phyloP scores from a whole-genome alignment of 768 basidiomycete genomes.

The Russula sp. region DNA sequence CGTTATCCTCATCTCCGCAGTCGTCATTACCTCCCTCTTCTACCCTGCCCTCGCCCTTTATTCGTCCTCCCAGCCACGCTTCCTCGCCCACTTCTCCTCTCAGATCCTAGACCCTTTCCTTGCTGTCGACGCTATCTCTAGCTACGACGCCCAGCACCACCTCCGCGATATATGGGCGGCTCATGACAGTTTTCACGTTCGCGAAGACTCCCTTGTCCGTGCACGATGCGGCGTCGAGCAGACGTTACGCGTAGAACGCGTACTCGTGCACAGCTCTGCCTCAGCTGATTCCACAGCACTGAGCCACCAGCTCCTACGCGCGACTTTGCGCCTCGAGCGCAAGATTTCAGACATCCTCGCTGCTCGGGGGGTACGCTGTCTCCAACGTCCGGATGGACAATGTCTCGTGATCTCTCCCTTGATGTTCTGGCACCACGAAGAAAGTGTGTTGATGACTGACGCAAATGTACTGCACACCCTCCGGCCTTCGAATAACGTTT shows the following conservation, averaged over 20 bases:
- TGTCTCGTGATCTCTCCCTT: slow-evolving; percentile 73
- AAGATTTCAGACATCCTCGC: slow-evolving; percentile 43
- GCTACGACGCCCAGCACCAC: slow-evolving; percentile 52
- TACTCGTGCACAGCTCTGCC: slow-evolving; percentile 58
- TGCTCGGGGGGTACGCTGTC: slow-evolving; percentile 44
- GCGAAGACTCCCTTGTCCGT: slow-evolving; percentile 64
- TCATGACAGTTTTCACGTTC: slow-evolving; percentile 54
- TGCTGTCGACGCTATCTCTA: slow-evolving; percentile 46
- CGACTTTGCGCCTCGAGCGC: slow-evolving; percentile 59
- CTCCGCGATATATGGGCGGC: slow-evolving; percentile 68
- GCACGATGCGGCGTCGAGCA: slow-evolving; percentile 65
- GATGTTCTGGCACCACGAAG: slow-evolving; percentile 68
- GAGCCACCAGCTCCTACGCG: slow-evolving; percentile 54
- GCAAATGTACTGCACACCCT: slow-evolving; percentile 55
- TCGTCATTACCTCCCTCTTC: slow-evolving; percentile 85
- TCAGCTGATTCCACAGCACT: slow-evolving; percentile 47
- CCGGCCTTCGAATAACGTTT: slow-evolving; percentile 44
- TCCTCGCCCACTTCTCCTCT: slow-evolving; percentile 47
- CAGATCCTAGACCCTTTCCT: slow-evolving; percentile 60
- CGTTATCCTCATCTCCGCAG: slow-evolving; percentile 78
- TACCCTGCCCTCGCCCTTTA: slow-evolving; percentile 88
- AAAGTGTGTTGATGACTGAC: slow-evolving; percentile 47
- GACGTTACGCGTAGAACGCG: slow-evolving; percentile 70
- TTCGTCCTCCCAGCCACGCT: slow-evolving; percentile 61
- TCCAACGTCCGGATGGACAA: slow-evolving; percentile 44